Evolutionary conservation across 176 grass and related monocot genomes (phyloP).

Genomic region (Calamus simplicifolius): DNA sequence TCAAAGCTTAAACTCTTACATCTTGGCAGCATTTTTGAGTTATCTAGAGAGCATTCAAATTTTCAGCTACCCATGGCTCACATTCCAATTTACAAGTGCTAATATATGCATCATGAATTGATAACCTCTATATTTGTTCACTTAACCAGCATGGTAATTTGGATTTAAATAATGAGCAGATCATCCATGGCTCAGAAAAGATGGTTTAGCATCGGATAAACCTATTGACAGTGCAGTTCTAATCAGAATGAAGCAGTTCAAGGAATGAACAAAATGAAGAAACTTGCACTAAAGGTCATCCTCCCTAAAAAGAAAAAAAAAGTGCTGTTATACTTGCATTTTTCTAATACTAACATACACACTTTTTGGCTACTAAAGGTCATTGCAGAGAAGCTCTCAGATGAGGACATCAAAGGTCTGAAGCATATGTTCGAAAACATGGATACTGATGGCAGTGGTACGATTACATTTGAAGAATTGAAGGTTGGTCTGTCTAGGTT

Average conservation of each 20-base stretch:
- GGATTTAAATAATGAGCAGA: slow-evolving; percentile 26
- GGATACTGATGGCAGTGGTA: slow-evolving; percentile 76
- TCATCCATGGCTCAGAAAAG: slow-evolving; percentile 80
- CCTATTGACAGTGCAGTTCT: slow-evolving; percentile 91
- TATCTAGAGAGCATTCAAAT: neutral
- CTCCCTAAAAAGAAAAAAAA: slow-evolving; percentile 8
- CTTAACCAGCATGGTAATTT: no score
- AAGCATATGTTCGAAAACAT: slow-evolving; percentile 85
- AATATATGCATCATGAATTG: no score
- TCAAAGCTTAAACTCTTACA: neutral
- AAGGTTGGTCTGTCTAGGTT: slow-evolving; percentile 47
- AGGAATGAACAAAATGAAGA: slow-evolving; percentile 91
- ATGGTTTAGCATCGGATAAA: slow-evolving; percentile 56
- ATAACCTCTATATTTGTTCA: no score
- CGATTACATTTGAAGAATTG: slow-evolving; percentile 66
- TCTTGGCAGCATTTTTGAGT: neutral
- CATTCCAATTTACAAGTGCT: no score
- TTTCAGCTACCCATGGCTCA: neutral
- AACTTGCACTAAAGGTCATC: slow-evolving; percentile 71
- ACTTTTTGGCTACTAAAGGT: slow-evolving; percentile 34
- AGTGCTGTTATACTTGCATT: no score
- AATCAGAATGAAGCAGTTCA: slow-evolving; percentile 80
- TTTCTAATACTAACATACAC: neutral
- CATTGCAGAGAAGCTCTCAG: slow-evolving; percentile 48
- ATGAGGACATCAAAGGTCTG: slow-evolving; percentile 58